phyloP scores from a whole-genome alignment of 208 protist species.

The Trypanosoma cruzi region DNA sequence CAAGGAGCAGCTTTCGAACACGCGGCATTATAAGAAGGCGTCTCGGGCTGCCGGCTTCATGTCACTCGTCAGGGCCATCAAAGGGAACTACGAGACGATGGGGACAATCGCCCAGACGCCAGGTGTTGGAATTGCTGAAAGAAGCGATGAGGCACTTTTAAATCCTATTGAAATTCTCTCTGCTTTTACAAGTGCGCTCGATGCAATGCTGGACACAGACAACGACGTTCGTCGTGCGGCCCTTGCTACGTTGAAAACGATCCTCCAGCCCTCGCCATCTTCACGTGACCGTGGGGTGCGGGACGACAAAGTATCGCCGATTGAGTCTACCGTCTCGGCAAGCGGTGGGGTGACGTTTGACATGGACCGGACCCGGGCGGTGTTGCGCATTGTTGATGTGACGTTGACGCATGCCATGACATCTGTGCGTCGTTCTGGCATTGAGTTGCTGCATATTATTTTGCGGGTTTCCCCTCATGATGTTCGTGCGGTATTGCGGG shows the following conservation, averaged over 20 bases:
- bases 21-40: slow-evolving; percentile 66
- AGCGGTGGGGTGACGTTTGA: slow-evolving; percentile 17
- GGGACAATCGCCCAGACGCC: background rate
- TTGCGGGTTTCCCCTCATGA: slow-evolving; percentile 29
- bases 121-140: background rate
- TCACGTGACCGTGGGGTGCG: background rate
- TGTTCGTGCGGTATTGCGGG: slow-evolving; percentile 15
- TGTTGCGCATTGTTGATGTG: slow-evolving; percentile 59
- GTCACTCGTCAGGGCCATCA: slow-evolving; percentile 37
- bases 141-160: slow-evolving; percentile 16
- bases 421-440: slow-evolving; percentile 50
- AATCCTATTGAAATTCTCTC: slow-evolving; percentile 55
- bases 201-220: slow-evolving; percentile 78
- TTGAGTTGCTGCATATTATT: slow-evolving; percentile 58
- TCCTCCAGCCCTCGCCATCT: slow-evolving; percentile 24
- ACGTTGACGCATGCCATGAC: slow-evolving; percentile 71
- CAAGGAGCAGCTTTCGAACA: slow-evolving; percentile 49
- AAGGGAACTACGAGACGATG: background rate
- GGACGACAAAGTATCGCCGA: background rate
- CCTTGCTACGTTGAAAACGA: slow-evolving; percentile 36
- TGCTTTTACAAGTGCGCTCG: slow-evolving; percentile 57
- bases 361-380: slow-evolving; percentile 39
- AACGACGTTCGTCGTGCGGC: slow-evolving; percentile 60
- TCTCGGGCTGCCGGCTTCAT: slow-evolving; percentile 61
- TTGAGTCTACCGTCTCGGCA: background rate